A percentile compares a stretch with the other conserved stretches of the same genome.
phyloP scores from a whole-genome alignment of 257 asterid species.

The Scutellaria minor region DNA sequence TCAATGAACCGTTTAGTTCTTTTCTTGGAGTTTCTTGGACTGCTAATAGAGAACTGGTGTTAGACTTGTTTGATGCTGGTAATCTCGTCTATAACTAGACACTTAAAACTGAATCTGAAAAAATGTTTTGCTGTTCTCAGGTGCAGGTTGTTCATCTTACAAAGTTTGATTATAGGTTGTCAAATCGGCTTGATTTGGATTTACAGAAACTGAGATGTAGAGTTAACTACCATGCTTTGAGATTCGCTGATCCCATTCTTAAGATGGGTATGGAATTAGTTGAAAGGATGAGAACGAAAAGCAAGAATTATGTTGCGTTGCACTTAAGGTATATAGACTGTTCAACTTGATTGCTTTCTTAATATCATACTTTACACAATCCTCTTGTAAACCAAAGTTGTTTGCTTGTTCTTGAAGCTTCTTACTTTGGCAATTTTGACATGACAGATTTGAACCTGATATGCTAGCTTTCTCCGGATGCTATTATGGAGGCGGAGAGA shows the following conservation, averaged over 20 bases:
- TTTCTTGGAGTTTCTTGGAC: background rate
- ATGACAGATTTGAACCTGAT: constrained; percentile 74
- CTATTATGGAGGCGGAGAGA: constrained; percentile 73
- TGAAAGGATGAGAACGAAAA: constrained; percentile 63
- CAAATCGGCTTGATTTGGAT: constrained; percentile 55
- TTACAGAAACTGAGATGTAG: constrained; percentile 81
- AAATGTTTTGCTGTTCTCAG: constrained; percentile 30
- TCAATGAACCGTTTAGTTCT: background rate
- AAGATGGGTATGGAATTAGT: constrained; percentile 67
- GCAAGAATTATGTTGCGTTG: constrained; percentile 64
- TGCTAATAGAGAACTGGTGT: background rate
- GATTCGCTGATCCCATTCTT: constrained; percentile 63
- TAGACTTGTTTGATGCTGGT: background rate
- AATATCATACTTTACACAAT: background rate
- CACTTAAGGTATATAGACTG: constrained; percentile 65
- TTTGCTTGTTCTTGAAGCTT: background rate
- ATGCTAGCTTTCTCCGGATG: constrained; percentile 91
- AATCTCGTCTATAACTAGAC: background rate
- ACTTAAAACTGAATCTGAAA: constrained; percentile 23
- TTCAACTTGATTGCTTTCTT: background rate
- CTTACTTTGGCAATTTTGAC: background rate
- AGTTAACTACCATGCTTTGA: constrained; percentile 77
- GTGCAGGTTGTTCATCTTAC: constrained; percentile 76
- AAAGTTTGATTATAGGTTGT: constrained; percentile 76
- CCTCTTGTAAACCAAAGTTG: background rate